Percentiles rank a stretch among this genome's conserved stretches.
phyloP scores from a whole-genome alignment of 1,139 yeast species.

The Magnusiomyces ingens region DNA sequence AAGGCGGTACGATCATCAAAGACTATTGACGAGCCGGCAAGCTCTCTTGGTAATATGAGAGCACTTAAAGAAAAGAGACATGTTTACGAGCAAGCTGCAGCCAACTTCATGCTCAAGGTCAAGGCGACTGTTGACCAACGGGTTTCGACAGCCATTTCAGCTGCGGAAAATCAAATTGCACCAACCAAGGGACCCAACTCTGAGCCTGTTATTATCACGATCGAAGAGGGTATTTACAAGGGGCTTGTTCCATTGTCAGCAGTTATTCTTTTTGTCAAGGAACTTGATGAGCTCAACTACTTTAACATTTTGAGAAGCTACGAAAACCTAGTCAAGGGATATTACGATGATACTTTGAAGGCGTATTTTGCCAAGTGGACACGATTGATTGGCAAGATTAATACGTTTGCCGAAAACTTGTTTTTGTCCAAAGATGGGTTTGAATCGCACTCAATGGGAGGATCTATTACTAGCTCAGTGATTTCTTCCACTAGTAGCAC shows the following conservation, averaged over 20 bases:
- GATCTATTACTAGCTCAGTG: conserved; percentile 13
- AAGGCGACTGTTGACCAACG: conserved; percentile 41
- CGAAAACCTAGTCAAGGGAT: conserved; percentile 23
- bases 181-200: conserved; percentile 8
- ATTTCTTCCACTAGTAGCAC: conserved; percentile 15
- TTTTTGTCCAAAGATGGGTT: conserved; percentile 2
- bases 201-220: conserved; percentile 20
- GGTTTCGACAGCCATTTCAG: conserved; percentile 33
- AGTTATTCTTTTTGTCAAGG: conserved; percentile 58
- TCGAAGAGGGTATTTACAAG: conserved; percentile 19
- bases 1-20: conserved; percentile 29
- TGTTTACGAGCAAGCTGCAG: conserved; percentile 53
- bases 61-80: conserved; percentile 66
- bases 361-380: conserved; percentile 31
- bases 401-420: conserved; percentile 1
- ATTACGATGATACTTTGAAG: conserved; percentile 27
- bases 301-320: conserved; percentile 34
- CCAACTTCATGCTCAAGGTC: conserved; percentile 47
- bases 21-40: conserved; percentile 36
- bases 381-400: conserved; percentile 8
- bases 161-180: conserved; percentile 17
- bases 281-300: conserved; percentile 40
- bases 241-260: conserved; percentile 51
- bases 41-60: conserved; percentile 58
- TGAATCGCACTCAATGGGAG: not conserved